Evolutionary conservation across 2,329 filamentous ascomycete genomes (phyloP), one percentile per base, ranked within the genome.

Genomic region (Ustulina deusta): DNA sequence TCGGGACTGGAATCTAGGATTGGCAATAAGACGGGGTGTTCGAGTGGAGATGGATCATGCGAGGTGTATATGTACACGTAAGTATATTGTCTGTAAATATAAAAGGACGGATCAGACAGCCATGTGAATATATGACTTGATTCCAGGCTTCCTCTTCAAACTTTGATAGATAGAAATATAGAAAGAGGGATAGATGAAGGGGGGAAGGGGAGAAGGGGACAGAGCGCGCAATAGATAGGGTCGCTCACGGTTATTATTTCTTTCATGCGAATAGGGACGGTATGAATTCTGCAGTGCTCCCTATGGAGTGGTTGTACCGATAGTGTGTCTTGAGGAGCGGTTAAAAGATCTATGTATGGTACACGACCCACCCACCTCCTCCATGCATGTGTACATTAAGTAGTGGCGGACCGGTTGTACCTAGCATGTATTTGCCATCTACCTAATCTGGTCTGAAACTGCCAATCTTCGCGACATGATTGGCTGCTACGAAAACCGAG

Each of bases 1-100:
- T 58, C 34, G 51, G 46, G 40, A 66, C 66, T 66, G 64, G 67
- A 67, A 69, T 67, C 65, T 59, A 68, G 61, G 61, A 65, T 61
- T 34, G 46, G 58, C 48, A 59, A 60, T 38, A 56, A 66, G 56
- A 52, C 51, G 58, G 64, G 68, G 15, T 49, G 64, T 68, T 68
- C 58, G 25, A 25, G 67, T 48, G 63, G 67, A 46, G 51, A 29
- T 58, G 20, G 46, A 62, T 68, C 66, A 68, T 65, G 66, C 66
- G 46, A 66, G 48, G 32, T 25, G 29, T 38, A 25, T 40, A 42
- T 42, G 22, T 27, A 40, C 52, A 27, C 22, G 27, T 29, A 44
- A 52, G 49, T 34, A 46, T 22, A 46, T 22, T 17, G 4, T 11
- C 17, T 29, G 27, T 40, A 40, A 13, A 32, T 29, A 34, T 20